Evolutionary conservation across 352 stramenopile species (phyloP).

Genomic region (Globisporangium orthogonon): DNA sequence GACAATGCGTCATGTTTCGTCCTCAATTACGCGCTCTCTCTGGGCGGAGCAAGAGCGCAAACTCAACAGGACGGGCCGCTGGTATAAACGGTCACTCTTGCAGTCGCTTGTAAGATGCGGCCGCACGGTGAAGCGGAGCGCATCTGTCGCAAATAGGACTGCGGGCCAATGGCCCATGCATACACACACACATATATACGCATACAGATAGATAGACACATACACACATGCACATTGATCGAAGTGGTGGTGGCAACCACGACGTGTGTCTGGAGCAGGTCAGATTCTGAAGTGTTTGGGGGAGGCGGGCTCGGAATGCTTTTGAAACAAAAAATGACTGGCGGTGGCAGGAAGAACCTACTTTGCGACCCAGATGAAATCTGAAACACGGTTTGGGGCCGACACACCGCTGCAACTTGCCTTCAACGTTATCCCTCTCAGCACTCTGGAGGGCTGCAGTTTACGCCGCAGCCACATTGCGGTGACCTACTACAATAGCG

Average conservation of each 20-base stretch:
- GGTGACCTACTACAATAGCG: too few relatives aligned
- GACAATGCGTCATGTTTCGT: slow-evolving; percentile 37
- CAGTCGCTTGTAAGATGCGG: slow-evolving; percentile 84
- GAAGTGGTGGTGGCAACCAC: too few relatives aligned
- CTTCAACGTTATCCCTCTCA: too few relatives aligned
- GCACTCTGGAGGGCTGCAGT: too few relatives aligned
- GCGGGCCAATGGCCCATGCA: slow-evolving; percentile 13
- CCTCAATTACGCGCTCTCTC: slow-evolving; percentile 76
- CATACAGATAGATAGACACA: slow-evolving; percentile 5
- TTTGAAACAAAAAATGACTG: slow-evolving; percentile 12
- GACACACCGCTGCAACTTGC: neutral
- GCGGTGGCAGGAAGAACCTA: slow-evolving; percentile 1
- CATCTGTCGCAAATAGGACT: slow-evolving; percentile 87
- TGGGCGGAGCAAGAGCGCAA: slow-evolving; percentile 60
- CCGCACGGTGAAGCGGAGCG: slow-evolving; percentile 40
- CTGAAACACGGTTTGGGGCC: neutral
- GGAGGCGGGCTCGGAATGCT: too few relatives aligned
- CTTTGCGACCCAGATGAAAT: slow-evolving; percentile 2
- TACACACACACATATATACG: neutral
- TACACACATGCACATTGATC: neutral
- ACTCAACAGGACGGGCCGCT: slow-evolving; percentile 82
- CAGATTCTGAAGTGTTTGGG: too few relatives aligned
- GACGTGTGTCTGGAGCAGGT: too few relatives aligned
- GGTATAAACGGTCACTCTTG: slow-evolving; percentile 82
- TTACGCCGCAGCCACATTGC: too few relatives aligned